phyloP scores from a whole-genome alignment of 495 filamentous ascomycete species.

The Penicillium taxi region DNA sequence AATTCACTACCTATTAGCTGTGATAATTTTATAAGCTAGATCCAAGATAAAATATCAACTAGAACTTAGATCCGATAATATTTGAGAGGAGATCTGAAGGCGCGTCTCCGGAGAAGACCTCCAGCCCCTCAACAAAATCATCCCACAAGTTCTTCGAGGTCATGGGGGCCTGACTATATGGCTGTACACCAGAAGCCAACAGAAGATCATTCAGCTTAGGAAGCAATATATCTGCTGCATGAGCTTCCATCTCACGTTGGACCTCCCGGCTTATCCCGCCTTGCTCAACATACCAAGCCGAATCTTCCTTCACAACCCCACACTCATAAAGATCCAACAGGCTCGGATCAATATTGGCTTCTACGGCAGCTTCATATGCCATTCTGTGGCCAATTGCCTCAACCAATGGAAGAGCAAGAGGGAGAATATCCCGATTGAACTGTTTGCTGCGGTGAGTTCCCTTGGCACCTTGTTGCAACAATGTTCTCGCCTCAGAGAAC shows the following conservation, averaged over 20 bases:
- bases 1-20: no score
- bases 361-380: constrained; percentile 28
- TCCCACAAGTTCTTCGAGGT: constrained; percentile 3
- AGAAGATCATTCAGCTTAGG: constrained; percentile 11
- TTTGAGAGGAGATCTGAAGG: not conserved
- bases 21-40: no score
- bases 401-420: constrained; percentile 20
- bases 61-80: no score
- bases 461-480: constrained; percentile 4
- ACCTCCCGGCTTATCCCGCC: constrained; percentile 7
- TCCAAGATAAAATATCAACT: no score
- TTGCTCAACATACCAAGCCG: constrained; percentile 26
- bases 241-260: constrained; percentile 12
- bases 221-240: constrained; percentile 13
- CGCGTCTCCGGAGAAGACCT: constrained; percentile 1
- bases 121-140: constrained; percentile 1
- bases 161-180: constrained; percentile 17
- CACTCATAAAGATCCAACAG: constrained; percentile 23
- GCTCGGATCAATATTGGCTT: constrained; percentile 11
- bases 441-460: constrained; percentile 17
- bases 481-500: constrained; percentile 18
- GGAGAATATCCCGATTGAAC: constrained; percentile 26
- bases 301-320: constrained; percentile 19
- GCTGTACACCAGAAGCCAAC: constrained; percentile 2
- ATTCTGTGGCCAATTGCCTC: constrained; percentile 23